Base-by-base conservation (phyloP, 2,329 filamentous ascomycete genomes). In the Aspergillus fructus region DNA sequence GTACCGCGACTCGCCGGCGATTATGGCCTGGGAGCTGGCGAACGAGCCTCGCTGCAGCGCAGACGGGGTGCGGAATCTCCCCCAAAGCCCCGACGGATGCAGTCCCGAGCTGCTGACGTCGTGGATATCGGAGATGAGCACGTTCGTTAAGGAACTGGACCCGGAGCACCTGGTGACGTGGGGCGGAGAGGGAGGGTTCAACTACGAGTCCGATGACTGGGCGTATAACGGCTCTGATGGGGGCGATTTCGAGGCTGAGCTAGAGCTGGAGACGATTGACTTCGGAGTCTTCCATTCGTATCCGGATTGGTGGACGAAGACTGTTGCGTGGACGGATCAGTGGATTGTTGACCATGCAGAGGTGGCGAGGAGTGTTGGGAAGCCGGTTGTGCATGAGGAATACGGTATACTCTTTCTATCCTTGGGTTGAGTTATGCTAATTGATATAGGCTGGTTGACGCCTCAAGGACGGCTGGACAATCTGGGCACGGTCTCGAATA, bases 281-380 rank as follows among this genome's bases (percentile, higher is more conserved):
- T 62, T 62, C 19, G 60, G 58, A 4, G 43, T 47, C 2, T 60
- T 62, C 39, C 60, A 62, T 33, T 61, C 59, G 23, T 61, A 61
- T 37, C 59, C 59, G 5, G 59, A 61, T n/a, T 61, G 59, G 59
- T 61, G 59, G 56, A 56, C 23, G 11, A 61, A 61, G 56, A 61
- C 56, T 2, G 59, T 61, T 33, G 8, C 15, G n/a, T 61, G 59
- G 59, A 59, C 59, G 9, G 45, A 61, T 47, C 37, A 61, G 53
- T 61, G 59, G 56, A 54, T 61, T 27, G 19, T 11, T 3, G 59
- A 61, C 24, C 59, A 61, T 43, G 59, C 59, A 4, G 12, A 17
- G 6, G 49, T 19, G 11, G 56, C 27, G 9, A 19, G 41, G 48
- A 19, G 21, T 24, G 51, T 42, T 24, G 46, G 48, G 13, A 61